These are phyloP conservation scores for Epithele typhae DNA, from an alignment of 768 basidiomycete species.

Conservation along the genomic window DNA sequence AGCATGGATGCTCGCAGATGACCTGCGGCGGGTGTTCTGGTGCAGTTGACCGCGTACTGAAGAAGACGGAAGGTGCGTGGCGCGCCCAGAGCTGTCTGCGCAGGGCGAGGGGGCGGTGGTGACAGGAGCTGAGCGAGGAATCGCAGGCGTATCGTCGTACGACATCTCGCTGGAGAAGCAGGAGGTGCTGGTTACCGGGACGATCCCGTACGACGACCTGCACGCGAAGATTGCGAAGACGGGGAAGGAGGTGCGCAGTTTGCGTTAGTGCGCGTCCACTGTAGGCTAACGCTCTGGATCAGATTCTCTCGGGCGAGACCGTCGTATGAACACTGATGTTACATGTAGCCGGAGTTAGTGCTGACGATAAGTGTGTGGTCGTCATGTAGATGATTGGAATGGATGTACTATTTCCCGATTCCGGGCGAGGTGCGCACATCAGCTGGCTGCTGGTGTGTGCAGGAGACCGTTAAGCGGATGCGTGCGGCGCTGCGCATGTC, in stretches of 20 bases:
- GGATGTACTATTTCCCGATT: no score
- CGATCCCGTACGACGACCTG: conserved; percentile 58
- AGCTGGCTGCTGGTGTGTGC: no score
- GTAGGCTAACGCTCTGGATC: neutral
- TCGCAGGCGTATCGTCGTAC: conserved; percentile 51
- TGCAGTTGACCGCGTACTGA: conserved; percentile 70
- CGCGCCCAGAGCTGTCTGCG: neutral
- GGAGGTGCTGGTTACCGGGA: conserved; percentile 64
- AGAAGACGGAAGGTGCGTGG: conserved; percentile 48
- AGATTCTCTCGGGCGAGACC: conserved; percentile 46
- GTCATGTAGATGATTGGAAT: no score
- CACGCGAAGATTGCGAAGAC: conserved; percentile 83
- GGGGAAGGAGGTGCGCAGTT: conserved; percentile 85
- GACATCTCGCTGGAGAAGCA: conserved; percentile 64
- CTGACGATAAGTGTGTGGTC: no score
- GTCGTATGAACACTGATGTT: conserved; percentile 36
- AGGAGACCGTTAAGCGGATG: no score
- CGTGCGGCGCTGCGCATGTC: no score
- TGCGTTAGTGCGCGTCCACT: neutral
- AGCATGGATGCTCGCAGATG: conserved; percentile 50
- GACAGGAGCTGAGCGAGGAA: neutral
- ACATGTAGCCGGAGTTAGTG: no score
- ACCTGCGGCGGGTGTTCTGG: conserved; percentile 84
- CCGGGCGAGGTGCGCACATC: no score
- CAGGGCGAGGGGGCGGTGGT: neutral